Evolutionary conservation across 1,284 basidiomycete genomes (phyloP), one percentile per base, ranked within the genome.

Genomic region (Malassezia japonica): DNA sequence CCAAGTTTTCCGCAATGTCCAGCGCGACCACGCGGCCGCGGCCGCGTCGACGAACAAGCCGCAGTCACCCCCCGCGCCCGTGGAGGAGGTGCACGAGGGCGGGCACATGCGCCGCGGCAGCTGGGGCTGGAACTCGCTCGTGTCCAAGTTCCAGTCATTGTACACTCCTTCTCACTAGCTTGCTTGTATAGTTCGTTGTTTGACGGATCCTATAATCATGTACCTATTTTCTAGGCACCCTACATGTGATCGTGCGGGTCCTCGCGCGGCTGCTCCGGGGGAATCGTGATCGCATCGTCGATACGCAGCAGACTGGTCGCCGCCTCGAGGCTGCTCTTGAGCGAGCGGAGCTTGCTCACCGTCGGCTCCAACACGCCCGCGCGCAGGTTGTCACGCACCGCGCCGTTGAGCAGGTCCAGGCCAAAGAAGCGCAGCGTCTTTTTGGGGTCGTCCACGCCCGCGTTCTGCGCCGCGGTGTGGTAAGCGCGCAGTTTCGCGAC

Each of bases 301-400:
- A 98, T 98, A 55, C 94, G 82, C 70, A 99, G 77, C 62, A 98
- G 76, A 56, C 87, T 88, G 25, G 95, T 91, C 8, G 92, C 90
- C 13, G 94, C 92, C 76, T 98, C 94, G 60, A 94, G 87, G 18
- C 91, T 91, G 44, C 84, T 87, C 79, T 98, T 98, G 74, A 99
- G 76, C 72, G 86, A 91, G 75, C 87, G 86, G 59, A 98, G 86
- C 77, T 99, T 99, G 79, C 85, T 87, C 75, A 98, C 81, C 6
- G 91, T 95, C 2, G 94, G 94, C 76, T 98, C 94, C 46, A 99
- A 78, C 21, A 99, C 83, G 36, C 94, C 94, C 8, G 90, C 88
- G 47, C 82, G 78, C 48, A 94, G 82, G 70, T 98, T 98, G 76
- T 99, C 94, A 48, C 91, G 80, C 34, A 96, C 88, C 71, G 91